A percentile compares a stretch with the other conserved stretches of the same genome.
Conservation (phyloP, 345 rosid genomes). For the Boechera retrofracta region DNA sequence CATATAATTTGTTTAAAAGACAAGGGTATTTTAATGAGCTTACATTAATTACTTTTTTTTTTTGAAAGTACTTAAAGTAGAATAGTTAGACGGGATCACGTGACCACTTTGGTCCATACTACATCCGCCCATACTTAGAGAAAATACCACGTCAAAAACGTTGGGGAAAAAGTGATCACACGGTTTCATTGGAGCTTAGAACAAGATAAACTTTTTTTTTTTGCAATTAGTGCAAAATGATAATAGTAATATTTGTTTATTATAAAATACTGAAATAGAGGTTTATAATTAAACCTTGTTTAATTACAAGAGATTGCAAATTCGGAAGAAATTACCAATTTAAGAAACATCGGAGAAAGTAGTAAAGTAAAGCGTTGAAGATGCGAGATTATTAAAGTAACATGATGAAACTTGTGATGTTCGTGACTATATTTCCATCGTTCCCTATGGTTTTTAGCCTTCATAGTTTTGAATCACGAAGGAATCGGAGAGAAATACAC, state of each 20-base stretch:
- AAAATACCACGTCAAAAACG: not conserved
- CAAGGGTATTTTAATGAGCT: no score
- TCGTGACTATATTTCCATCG: not conserved
- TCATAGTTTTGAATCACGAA: not conserved
- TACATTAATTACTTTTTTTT: not conserved
- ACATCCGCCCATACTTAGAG: not conserved
- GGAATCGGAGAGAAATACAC: conserved; percentile 23
- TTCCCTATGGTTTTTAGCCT: not conserved
- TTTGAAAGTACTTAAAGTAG: not conserved
- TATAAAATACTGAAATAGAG: not conserved
- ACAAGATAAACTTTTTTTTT: not conserved
- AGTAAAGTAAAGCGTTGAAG: not conserved
- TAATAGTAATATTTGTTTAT: not conserved
- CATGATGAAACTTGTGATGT: not conserved
- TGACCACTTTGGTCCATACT: not conserved
- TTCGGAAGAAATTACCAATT: not conserved
- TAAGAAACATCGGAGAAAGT: not conserved
- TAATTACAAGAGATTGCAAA: not conserved
- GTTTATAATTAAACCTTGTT: not conserved
- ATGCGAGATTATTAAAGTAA: not conserved
- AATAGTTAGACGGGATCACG: not conserved
- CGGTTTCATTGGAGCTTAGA: not conserved
- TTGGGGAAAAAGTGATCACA: not conserved
- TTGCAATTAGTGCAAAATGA: not conserved
- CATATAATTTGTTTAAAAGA: no score